phyloP scores from a whole-genome alignment of 139 green algal species.

The Volvox africanus region DNA sequence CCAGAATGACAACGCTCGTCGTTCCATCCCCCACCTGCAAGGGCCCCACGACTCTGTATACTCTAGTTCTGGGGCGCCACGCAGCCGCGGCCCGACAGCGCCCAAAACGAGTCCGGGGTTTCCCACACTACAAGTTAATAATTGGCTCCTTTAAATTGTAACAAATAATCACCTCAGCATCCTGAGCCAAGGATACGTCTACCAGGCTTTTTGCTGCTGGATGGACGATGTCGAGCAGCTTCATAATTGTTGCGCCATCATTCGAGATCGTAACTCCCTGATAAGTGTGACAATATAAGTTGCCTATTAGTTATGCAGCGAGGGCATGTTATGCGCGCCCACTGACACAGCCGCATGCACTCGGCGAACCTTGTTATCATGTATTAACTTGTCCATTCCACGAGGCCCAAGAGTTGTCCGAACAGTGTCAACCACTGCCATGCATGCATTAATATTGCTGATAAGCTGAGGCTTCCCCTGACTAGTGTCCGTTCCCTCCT shows the following conservation, averaged over 20 bases:
- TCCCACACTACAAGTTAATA: no score
- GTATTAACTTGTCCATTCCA: conserved; percentile 99
- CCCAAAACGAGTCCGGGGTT: background rate
- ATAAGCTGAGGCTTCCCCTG: conserved; percentile 97
- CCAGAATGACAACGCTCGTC: conserved; percentile 97
- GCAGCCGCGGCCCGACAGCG: conserved; percentile 35
- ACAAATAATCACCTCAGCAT: conserved; percentile 77
- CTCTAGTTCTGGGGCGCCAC: background rate
- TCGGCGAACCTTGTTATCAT: conserved; percentile 77
- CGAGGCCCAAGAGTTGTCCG: conserved; percentile 95
- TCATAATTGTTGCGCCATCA: conserved; percentile 99
- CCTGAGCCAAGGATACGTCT: conserved; percentile 96
- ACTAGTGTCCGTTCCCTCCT: conserved; percentile 97
- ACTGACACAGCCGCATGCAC: background rate
- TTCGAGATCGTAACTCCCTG: conserved; percentile 94
- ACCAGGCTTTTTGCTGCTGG: conserved; percentile 96
- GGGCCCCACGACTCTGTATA: background rate
- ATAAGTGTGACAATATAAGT: no score
- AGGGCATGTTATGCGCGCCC: background rate
- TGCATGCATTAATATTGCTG: conserved; percentile 99
- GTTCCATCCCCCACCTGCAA: conserved; percentile 97
- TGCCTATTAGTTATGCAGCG: background rate
- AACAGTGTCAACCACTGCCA: conserved; percentile 95
- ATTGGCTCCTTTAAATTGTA: background rate
- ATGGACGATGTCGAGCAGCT: conserved; percentile 98